Evolutionary conservation across 192 early-diverging fungal genomes (phyloP).

Genomic region (Coemansia sp.): DNA sequence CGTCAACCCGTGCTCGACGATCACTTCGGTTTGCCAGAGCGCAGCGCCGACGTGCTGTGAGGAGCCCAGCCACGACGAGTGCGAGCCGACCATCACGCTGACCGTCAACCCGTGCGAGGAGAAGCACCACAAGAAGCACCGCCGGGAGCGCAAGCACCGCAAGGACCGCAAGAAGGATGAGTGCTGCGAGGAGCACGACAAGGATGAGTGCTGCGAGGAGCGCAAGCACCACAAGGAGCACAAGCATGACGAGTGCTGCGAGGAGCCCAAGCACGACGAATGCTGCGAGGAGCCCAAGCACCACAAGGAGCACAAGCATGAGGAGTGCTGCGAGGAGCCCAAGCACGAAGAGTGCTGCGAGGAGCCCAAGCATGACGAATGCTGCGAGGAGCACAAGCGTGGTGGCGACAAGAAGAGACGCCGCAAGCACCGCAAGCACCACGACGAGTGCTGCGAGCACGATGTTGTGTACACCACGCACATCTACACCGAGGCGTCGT

Average conservation of each 20-base stretch:
- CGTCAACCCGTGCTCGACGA: conserved; percentile 36
- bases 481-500: conserved; percentile 48
- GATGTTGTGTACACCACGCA: conserved; percentile 44
- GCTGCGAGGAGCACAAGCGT: conserved; percentile 9
- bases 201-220: conserved; percentile 17
- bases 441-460: conserved; percentile 15
- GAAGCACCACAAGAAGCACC: conserved; percentile 21
- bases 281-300: conserved; percentile 3
- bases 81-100: conserved; percentile 46
- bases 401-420: conserved; percentile 13
- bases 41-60: conserved; percentile 18
- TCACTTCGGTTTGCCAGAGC: conserved; percentile 30
- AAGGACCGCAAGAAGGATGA: conserved; percentile 17
- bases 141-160: neutral
- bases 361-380: conserved; percentile 7
- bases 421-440: conserved; percentile 25
- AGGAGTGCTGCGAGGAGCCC: conserved; percentile 9
- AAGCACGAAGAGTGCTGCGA: conserved; percentile 7
- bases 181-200: conserved; percentile 12
- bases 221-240: conserved; percentile 22
- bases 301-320: conserved; percentile 19
- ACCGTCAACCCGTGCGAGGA: conserved; percentile 45
- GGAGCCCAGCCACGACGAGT: neutral
- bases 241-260: conserved; percentile 13
- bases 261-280: conserved; percentile 23